Evolutionary conservation across 768 basidiomycete species (phyloP), one percentile per base, ranked within the genome.

Genomic region (Auriscalpium microsporum): DNA sequence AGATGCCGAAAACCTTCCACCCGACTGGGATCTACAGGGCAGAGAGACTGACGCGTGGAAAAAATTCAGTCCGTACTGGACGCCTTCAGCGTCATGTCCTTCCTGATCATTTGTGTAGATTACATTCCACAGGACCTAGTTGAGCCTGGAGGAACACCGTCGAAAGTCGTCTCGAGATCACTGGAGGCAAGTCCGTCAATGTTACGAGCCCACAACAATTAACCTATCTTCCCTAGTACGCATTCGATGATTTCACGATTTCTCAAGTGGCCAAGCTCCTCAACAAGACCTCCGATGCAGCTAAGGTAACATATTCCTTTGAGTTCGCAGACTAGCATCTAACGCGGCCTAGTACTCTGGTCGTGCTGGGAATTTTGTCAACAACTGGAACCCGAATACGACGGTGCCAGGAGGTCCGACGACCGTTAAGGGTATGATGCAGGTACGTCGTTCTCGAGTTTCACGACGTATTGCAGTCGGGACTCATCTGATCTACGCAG

Each of bases 1-100:
- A 0, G 81, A 84, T 56, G 82, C 83, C 0, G 82, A 84, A 60
- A 62, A 70, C 2, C 75, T 81, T 53, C 77, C 83, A 8, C 71
- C 73, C 10, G 78, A 83, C 60, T 84, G 82, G 80, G 78, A 85
- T 62, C 59, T 85, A 8, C 79, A 82, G 63, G 83, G 83, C 10
- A 68, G 83, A 28, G 80, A 84, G 58, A 77, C 73, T 3, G 71
- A 77, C 59, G 66, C 75, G 1, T 84, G 82, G 83, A 83, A 81
- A 56, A 53, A 74, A 50, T 68, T 78, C 17, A 76, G 80, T 78
- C 48, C 17, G 68, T 62, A 4, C n/a, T 10, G 34, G 36, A 28
- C 40, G 40, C 40, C 17, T 42, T 6, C 46, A 8, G 10, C 33
- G 42, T 45, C 76, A 53, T 69, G 73, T 16, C 21, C 0, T 11